Conservation (phyloP, 768 basidiomycete genomes). For the Suillus occidentalis region DNA sequence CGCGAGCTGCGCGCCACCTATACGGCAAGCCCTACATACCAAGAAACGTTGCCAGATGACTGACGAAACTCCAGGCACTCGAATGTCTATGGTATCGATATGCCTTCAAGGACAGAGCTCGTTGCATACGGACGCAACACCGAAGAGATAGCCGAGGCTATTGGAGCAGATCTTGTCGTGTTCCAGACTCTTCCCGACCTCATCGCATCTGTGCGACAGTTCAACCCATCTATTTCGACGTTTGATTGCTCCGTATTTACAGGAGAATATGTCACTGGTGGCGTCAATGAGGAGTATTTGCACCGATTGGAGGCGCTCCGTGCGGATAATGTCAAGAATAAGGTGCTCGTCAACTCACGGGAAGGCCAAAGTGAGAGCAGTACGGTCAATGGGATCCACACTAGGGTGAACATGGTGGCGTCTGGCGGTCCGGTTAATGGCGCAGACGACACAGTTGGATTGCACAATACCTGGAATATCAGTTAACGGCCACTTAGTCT, state of each 20-base stretch:
- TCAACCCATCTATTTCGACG: slow-evolving; percentile 70
- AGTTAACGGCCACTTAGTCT: slow-evolving; percentile 20
- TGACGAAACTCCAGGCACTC: slow-evolving; percentile 53
- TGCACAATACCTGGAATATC: slow-evolving; percentile 70
- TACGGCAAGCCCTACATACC: slow-evolving; percentile 53
- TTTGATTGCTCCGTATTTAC: slow-evolving; percentile 99
- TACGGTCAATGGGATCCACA: slow-evolving; percentile 17
- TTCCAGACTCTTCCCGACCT: slow-evolving; percentile 93
- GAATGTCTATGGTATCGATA: slow-evolving; percentile 99
- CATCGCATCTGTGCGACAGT: slow-evolving; percentile 77
- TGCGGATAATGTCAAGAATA: slow-evolving; percentile 76
- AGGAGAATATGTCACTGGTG: slow-evolving; percentile 94
- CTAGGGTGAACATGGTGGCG: slow-evolving; percentile 24
- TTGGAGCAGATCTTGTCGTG: slow-evolving; percentile 94
- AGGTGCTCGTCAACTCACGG: slow-evolving; percentile 31
- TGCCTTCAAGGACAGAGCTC: slow-evolving; percentile 93
- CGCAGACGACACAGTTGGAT: slow-evolving; percentile 73
- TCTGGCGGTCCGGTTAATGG: slow-evolving; percentile 54
- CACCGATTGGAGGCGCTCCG: slow-evolving; percentile 70
- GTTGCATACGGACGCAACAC: slow-evolving; percentile 80
- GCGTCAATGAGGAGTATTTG: slow-evolving; percentile 83
- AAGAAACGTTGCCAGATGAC: slow-evolving; percentile 8
- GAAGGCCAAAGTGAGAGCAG: slow-evolving; percentile 33
- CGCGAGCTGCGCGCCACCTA: slow-evolving; percentile 96
- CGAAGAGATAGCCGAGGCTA: slow-evolving; percentile 70